Base-by-base conservation (phyloP, 768 basidiomycete species). In the Paxillus involutus region DNA sequence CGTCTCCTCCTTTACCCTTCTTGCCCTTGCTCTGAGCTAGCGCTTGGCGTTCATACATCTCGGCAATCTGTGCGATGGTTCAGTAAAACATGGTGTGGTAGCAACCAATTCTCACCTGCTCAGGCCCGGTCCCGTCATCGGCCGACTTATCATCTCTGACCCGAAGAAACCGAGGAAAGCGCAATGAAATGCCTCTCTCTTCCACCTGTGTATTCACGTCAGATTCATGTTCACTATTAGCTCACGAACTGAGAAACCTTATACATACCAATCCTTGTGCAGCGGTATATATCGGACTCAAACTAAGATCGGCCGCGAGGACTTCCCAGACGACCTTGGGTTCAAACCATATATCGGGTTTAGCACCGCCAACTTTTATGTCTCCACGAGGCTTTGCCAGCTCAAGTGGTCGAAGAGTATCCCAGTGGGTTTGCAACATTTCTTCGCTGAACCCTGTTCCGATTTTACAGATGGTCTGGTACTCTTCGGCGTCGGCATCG, bases 361-460 rank as follows among this genome's bases (percentile, higher is more conserved):
- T 98, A 39, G 94, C 94, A 4, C 89, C 91, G 39, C 95, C 96
- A 44, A 86, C 70, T 70, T 93, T 94, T 59, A 97, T 79, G 68
- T 98, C 93, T 0, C 89, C 87, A 46, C 91, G 81, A 49, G 81
- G 78, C 52, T 85, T 86, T 17, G 74, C 75, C 43, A 77, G 72
- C 74, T 90, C 92, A 36, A 94, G 78, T 13, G 92, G 86, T 58
- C 89, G 86, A 26, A 99, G 79, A 4, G 80, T 75, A n/a, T 89
- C 83, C 71, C 88, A 89, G 63, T 96, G 91, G 14, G 80, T 72
- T 64, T 89, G 85, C 33, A 99, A 71, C 54, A 82, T 79, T 66
- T 98, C 97, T 63, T 99, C 97, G 52, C 89, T 91, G 75, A 99
- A 98, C 2, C 97, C 97, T 0, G 97, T 99, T 9, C 97, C 97